Evolutionary conservation across 768 basidiomycete species (phyloP), one percentile per base, ranked within the genome.

Genomic region (Tremella yokohamensis): DNA sequence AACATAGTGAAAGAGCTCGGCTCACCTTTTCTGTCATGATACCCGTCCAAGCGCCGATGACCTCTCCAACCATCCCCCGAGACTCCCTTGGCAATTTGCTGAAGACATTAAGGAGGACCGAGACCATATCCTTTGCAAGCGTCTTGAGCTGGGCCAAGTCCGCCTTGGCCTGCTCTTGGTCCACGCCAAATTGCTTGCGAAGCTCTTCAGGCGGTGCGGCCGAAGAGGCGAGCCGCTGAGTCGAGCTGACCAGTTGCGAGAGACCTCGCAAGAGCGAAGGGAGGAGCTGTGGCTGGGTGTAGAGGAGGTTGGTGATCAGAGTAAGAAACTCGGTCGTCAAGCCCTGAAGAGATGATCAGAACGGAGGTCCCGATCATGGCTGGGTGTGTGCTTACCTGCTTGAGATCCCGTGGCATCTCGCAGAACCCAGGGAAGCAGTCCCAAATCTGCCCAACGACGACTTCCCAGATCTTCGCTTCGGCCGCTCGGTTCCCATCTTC

Each of bases 21-120:
- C 79, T 51, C 56, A 88, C 88, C 79, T 83, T 74, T 56, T 86
- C 82, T 19, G 83, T 84, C 34, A 91, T 86, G 60, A 98, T 87
- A 6, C 82, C 82, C 37, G 87, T 81, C 90, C 93, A 99, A n/a
- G 82, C 81, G 13, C 81, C 83, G 68, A 98, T 88, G 44, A 90
- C 90, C 54, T 92, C 90, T 18, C 92, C 90, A 15, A 97, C 85
- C 78, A 85, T 81, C 8, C 85, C 84, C 52, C 88, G 80, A 29
- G 73, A 78, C 61, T 96, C 91, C 50, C 84, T 81, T n/a, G 82
- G 83, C 29, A 88, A 84, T 59, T 83, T 89, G 57, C 87, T 83
- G 77, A 94, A 98, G n/a, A 99, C 87, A 73, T 99, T 99, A 81
- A 98, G 92, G 45, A 96, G 80, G 3, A 98, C 91, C 0, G 90